Evolutionary conservation across 2,329 filamentous ascomycete genomes (phyloP).

Genomic region (Colletotrichum tanaceti): DNA sequence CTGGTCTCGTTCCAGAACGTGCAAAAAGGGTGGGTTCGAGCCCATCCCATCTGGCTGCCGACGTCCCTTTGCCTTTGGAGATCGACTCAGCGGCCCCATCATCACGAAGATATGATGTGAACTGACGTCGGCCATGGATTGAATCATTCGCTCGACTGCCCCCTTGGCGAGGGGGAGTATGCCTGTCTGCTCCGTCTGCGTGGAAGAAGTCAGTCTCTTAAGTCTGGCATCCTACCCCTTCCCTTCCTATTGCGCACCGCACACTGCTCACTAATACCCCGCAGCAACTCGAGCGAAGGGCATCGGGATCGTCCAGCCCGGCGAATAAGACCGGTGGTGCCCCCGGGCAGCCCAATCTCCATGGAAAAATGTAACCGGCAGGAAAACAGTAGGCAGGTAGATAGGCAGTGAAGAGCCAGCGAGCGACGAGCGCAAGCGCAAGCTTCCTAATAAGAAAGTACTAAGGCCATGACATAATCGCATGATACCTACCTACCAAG

Average conservation of each 20-base stretch:
- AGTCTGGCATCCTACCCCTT: background rate
- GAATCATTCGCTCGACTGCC: constrained; percentile 20
- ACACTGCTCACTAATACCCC: constrained; percentile 7
- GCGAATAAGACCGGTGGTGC: constrained; percentile 27
- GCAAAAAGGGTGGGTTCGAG: constrained; percentile 33
- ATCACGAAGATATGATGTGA: constrained; percentile 14
- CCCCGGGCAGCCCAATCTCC: constrained; percentile 13
- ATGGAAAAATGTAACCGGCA: background rate
- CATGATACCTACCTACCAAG: too few relatives aligned
- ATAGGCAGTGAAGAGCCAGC: background rate
- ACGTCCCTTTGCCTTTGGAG: constrained; percentile 28
- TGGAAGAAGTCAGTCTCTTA: constrained; percentile 23
- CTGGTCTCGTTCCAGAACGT: constrained; percentile 39
- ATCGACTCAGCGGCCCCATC: constrained; percentile 27
- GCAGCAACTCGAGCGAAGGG: constrained; percentile 13
- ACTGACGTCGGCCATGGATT: constrained; percentile 16
- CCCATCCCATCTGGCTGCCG: constrained; percentile 26
- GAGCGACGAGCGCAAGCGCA: background rate
- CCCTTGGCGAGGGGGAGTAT: constrained; percentile 6
- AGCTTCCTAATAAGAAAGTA: too few relatives aligned
- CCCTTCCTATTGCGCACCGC: too few relatives aligned
- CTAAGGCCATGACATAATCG: too few relatives aligned
- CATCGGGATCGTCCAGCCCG: constrained; percentile 20
- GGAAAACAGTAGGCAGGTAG: background rate
- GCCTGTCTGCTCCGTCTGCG: constrained; percentile 20